Evolutionary conservation across 352 stramenopile species (phyloP), one percentile per base, ranked within the genome.

Genomic region (Globisporangium takayamanum): DNA sequence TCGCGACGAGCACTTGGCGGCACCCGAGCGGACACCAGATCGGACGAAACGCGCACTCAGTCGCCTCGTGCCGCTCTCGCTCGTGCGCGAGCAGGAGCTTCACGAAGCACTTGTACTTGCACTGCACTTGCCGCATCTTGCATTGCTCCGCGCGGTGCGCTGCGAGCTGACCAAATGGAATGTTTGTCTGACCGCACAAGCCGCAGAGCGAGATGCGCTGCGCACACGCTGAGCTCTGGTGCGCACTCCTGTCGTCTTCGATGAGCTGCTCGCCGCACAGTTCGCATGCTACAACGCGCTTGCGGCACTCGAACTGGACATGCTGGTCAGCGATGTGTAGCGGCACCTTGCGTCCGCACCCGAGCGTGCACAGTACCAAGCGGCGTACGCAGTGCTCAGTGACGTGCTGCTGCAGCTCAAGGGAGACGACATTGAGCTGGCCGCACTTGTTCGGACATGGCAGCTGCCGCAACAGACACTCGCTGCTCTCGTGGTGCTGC

Each of bases 1-100:
- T 73, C 18, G 74, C 77, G 12, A 80, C 30, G 37, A 92, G 59
- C 11, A 74, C 68, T 49, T 74, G 52, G 20, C 69, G 68, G 62
- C 83, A 92, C 10, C 83, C 78, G 18, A 92, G 69, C 5, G 80
- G 75, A 57, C 83, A 92, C 68, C 72, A 84, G 47, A 88, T 82
- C 1, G 74, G 61, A 4, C 83, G 75, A 5, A 83, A 73, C 2
- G 66, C 54, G 53, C 80, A 92, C 54, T 90, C 78, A 52, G 73
- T 74, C 52, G 60, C 63, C 61, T 92, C 83, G 59, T 92, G 83
- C 0, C 60, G 68, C 8, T 70, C 57, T 58, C 85, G 72, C 42
- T 81, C 77, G 36, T 90, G 70, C 2, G 80, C 80, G n/a, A 77
- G 63, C 37, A 89, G 60, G 16, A 53, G 3, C 53, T 80, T 82